Evolutionary conservation across 1,284 basidiomycete species (phyloP), one percentile per base, ranked within the genome.

Genomic region (Malassezia caprae): DNA sequence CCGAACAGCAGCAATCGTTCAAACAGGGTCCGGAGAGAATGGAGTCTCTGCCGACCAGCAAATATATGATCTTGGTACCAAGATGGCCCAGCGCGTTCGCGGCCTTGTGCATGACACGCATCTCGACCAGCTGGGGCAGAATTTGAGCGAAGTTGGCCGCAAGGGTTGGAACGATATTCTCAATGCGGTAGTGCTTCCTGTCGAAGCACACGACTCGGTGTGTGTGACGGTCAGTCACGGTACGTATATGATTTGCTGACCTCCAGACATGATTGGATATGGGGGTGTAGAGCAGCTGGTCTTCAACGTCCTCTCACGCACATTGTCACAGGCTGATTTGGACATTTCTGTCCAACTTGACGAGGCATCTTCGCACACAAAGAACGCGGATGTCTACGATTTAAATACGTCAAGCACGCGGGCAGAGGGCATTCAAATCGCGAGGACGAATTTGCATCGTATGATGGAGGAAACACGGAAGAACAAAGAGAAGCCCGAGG

Each of bases 141-240:
- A 74, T 17, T 54, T 72, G 30, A 59, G 63, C 10, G 64, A 61
- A 27, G 65, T 60, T 0, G 69, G 68, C 37, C 60, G 60, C 43
- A 60, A 65, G 12, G 69, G 70, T 12, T 72, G 68, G 68, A 66
- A 61, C 31, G 90, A 93, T 55, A 83, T 98, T 52, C 78, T 98
- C 59, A 94, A 96, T 72, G 91, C 86, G 15, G 93, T 99, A 48
- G 94, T 93, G 0, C 94, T 94, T 24, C 94, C 94, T 4, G 96
- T 98, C 65, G 87, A 90, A 12, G 90, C 90, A 65, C 93, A 98
- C 74, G 94, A 99, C 77, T 89, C 96, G 19, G 88, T 98, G 57
- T 84, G 94, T 73, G 85, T 99, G 6, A 90, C 88, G 83, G 79
- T 98, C 34, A 86, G 86, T 63, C 91, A 98, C 77, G 90, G 93